Base-by-base conservation (phyloP, 495 filamentous ascomycete species). In the Daldinia loculata region DNA sequence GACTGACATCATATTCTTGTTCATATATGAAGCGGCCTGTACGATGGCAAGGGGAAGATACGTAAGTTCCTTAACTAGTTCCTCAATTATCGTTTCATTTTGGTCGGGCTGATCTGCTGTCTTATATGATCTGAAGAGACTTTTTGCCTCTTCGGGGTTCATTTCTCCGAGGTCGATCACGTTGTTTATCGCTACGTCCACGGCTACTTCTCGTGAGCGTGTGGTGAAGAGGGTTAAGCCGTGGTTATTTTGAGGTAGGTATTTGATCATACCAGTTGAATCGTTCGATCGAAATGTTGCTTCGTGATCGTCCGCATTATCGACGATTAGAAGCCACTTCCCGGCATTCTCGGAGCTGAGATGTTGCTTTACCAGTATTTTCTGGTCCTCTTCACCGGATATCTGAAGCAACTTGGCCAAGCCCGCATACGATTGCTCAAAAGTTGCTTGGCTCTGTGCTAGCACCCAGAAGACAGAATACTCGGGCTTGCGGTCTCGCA, bases 391-490 rank as follows among this genome's bases (percentile, higher is more conserved):
- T 22, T 11, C 43, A 9, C 17, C 19, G 6, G 43, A 17, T 0
- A 48, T 24, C 43, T 3, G 8, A 24, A 48, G 43, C 8, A 48
- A 8, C 17, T 24, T 48, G 7, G 43, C 43, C 6, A 48, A 22
- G 3, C 17, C 19, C 17, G 17, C 17, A 48, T 48, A 48, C 2
- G 43, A 48, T 11, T 22, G 43, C 43, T 48, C 43, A 2, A 22
- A 48, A 48, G 43, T 48, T 48, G 43, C 43, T 48, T 48, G 43
- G 3, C 43, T 48, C 43, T 48, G 17, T 19, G 43, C 43, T 4
- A 48, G 43, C 8, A 48, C 17, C 43, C 43, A 48, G n/a, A 48
- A 48, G 43, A 48, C 17, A 12, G 43, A 48, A 48, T 48, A 48
- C 8, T 22, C 43, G 12, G 17, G 17, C 43, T 4, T 24, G 43